Evolutionary conservation across 441 rosid species (phyloP), one percentile per base, ranked within the genome.

Genomic region (Gossypium schwendimanii): DNA sequence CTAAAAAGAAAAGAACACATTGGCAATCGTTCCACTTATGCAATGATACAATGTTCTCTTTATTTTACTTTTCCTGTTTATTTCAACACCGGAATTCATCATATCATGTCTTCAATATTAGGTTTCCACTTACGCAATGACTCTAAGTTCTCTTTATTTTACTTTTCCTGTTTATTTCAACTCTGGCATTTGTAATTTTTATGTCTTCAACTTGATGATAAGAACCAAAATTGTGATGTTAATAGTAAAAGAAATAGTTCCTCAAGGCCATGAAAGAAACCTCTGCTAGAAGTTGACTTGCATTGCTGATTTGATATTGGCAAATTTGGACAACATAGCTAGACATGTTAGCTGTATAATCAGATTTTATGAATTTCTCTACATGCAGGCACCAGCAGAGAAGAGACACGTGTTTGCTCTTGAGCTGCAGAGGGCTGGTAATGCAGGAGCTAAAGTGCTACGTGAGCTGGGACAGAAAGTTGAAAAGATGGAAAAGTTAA

Each of bases 371-470:
- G 20, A 31, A 62, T 53, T 36, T 50, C 6, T 24, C 41, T 7
- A 58, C 49, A 14, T 71, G 71, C 69, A 94, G 99, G 97, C 99
- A 49, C 89, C 94, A 1, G 84, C 90, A 41, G 98, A 91, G 12
- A 92, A 89, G 87, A 86, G 96, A 65, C 83, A 78, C 31, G 88
- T 77, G 10, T 92, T 94, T 69, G 77, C 83, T 0, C 68, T 47
- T 0, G 94, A 87, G 82, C 97, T 94, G 39, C 96, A 86, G 54
- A 89, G 80, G 78, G 97, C 91, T 49, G 92, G 99, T 8, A 87
- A 82, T 45, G 94, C 82, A 77, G 98, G 97, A 57, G 92, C 94
- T 21, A 91, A 87, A 76, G 85, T 91, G 3, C 66, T 94, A 21
- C 85, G 86, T 0, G 82, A 85, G 72, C 89, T 94, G 44, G 98